Evolutionary conservation across 2,329 filamentous ascomycete species (phyloP), one percentile per base, ranked within the genome.

Genomic region (Cladosporium sp.): DNA sequence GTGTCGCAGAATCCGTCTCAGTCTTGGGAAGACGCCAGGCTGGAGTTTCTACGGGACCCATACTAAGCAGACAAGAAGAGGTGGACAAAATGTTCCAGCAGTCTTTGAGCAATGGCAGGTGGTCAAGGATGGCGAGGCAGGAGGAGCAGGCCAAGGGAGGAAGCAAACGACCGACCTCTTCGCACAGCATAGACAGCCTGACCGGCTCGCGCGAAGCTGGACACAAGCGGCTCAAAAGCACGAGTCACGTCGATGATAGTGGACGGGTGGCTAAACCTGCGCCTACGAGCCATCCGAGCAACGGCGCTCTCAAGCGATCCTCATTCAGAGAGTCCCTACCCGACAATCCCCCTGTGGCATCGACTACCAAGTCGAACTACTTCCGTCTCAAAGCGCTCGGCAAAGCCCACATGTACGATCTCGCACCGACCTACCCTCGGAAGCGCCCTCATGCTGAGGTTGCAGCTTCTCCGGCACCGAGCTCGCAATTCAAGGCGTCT

Each of bases 381-480:
- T 80, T 79, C 64, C 64, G 69, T 38, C 65, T 79, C 24, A 74
- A 75, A 47, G 74, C 75, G 1, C 63, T 73, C 57, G 77, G 76
- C 7, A 63, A 78, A 40, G 69, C 74, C 51, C 65, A 67, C n/a
- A 27, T 41, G 8, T 50, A 50, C 32, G 40, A 43, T 7, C 40
- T 50, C 8, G 47, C 47, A 5, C 47, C 47, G 7, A 50, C 47
- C 1, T 17, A 43, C 17, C 32, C 47, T 12, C 24, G 40, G 12
- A 50, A 50, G 40, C 40, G 47, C 17, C 40, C 27, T 12, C 40
- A 50, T 19, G 19, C 40, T 5, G 40, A 50, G 7, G 34, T 39
- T 9, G 19, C 47, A 22, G n/a, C 15, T 15, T 50, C 47, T 39
- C 45, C 45, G 7, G 37, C 17, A 18, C 20, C 36, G 15, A 17